Evolutionary conservation across 2,329 filamentous ascomycete species (phyloP).

Genomic region (Diatrype stigma): DNA sequence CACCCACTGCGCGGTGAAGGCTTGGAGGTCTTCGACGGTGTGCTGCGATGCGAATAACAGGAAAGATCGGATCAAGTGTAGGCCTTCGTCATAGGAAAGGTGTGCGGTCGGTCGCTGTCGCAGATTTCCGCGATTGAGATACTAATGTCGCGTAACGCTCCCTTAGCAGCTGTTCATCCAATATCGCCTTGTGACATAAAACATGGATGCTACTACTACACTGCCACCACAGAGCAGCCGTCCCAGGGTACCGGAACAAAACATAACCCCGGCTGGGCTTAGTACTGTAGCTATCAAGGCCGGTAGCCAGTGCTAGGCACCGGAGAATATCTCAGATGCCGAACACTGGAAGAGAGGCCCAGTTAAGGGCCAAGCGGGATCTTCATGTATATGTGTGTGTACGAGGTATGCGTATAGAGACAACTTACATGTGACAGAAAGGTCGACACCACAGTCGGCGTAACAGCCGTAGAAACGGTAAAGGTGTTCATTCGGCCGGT

Average conservation of each 20-base stretch:
- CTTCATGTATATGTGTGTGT: no score
- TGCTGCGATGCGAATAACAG: conserved; percentile 81
- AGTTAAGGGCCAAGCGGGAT: not conserved
- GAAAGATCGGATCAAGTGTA: conserved; percentile 83
- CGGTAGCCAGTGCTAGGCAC: not conserved
- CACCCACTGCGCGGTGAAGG: conserved; percentile 88
- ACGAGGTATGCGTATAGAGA: not conserved
- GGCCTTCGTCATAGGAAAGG: conserved; percentile 89
- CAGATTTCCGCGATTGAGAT: conserved; percentile 72
- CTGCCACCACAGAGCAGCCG: not conserved
- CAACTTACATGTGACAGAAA: conserved; percentile 75
- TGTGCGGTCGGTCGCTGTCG: conserved; percentile 81
- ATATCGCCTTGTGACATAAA: not conserved
- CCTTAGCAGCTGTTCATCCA: conserved; percentile 14
- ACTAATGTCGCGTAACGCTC: conserved; percentile 46
- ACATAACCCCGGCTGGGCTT: conserved; percentile 3
- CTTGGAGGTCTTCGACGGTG: conserved; percentile 88
- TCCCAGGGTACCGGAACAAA: not conserved
- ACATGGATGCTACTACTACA: not conserved
- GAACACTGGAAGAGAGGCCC: not conserved
- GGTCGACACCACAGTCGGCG: conserved; percentile 82
- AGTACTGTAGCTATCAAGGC: not conserved
- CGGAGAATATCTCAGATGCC: not conserved
- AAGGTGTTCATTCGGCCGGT: conserved; percentile 55
- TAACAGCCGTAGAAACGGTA: conserved; percentile 76